Percentiles rank a stretch among this genome's conserved stretches.
These are phyloP conservation scores for Pyrenophora graminea DNA, from an alignment of 2,329 filamentous ascomycete species.

Conservation along the genomic window DNA sequence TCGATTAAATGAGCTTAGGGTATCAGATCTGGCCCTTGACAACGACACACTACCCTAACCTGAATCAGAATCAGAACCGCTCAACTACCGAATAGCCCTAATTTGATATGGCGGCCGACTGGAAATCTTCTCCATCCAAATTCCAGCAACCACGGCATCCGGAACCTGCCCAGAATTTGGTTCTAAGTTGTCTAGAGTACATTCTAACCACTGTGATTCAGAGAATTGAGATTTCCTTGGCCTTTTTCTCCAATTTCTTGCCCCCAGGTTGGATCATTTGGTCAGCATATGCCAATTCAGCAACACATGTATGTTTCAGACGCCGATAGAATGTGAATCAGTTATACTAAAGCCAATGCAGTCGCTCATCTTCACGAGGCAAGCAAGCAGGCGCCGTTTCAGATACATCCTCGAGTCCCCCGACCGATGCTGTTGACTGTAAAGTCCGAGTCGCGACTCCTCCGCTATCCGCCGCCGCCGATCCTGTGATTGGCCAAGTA, in stretches of 20 bases:
- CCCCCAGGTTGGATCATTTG: not conserved
- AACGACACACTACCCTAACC: too few species aligned
- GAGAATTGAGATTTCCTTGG: not conserved
- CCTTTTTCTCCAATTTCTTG: not conserved
- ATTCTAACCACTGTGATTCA: slow-evolving; percentile 15
- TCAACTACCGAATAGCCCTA: too few species aligned
- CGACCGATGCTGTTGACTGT: not conserved
- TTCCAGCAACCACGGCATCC: too few species aligned
- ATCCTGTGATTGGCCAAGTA: slow-evolving; percentile 30
- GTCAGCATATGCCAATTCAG: not conserved
- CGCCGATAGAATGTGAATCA: too few species aligned
- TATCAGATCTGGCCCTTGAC: too few species aligned
- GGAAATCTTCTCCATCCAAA: too few species aligned
- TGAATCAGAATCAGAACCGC: too few species aligned
- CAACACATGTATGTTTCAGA: not conserved
- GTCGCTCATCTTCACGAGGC: not conserved
- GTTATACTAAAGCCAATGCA: not conserved
- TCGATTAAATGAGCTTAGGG: too few species aligned
- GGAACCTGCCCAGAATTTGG: not conserved
- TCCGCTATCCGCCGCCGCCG: not conserved
- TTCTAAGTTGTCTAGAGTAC: not conserved
- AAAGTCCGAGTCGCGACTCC: not conserved
- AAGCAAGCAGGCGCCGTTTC: not conserved
- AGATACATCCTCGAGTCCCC: too few species aligned
- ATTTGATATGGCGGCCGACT: too few species aligned